Conservation (phyloP, 1,284 basidiomycete genomes). For the Coniferiporia sulphurascens region DNA sequence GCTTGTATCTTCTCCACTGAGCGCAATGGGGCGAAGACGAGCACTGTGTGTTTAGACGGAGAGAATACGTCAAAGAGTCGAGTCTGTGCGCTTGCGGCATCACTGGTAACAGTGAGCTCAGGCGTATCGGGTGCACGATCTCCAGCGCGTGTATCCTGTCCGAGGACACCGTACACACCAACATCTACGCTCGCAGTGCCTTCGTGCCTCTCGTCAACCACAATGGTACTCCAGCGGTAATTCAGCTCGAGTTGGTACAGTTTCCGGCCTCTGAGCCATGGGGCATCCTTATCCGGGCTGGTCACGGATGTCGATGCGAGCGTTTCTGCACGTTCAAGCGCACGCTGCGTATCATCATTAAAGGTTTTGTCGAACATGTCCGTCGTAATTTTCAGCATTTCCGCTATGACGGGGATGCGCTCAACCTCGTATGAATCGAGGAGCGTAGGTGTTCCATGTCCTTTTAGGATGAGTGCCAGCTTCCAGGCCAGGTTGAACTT, state of each 20-base stretch:
- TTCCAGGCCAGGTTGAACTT: slow-evolving; percentile 42
- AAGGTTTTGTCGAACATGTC: not conserved
- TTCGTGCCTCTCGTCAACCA: slow-evolving; percentile 14
- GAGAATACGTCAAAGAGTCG: slow-evolving; percentile 21
- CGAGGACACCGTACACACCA: slow-evolving; percentile 2
- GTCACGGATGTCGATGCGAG: not conserved
- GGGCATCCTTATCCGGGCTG: not conserved
- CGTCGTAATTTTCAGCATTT: slow-evolving; percentile 29
- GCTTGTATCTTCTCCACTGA: not conserved
- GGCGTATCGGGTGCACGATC: slow-evolving; percentile 7
- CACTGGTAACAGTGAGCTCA: not conserved
- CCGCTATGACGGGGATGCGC: slow-evolving; percentile 35
- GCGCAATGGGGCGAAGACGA: slow-evolving; percentile 10
- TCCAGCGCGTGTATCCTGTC: not conserved
- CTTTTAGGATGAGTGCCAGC: slow-evolving; percentile 33
- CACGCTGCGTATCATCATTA: not conserved
- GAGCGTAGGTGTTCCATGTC: slow-evolving; percentile 19
- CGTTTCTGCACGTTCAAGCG: not conserved
- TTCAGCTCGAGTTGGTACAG: slow-evolving; percentile 20
- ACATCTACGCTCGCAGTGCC: not conserved
- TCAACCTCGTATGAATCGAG: slow-evolving; percentile 34
- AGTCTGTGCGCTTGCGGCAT: not conserved
- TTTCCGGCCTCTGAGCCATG: slow-evolving; percentile 2
- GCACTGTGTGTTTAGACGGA: slow-evolving; percentile 18
- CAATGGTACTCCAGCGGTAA: slow-evolving; percentile 21